Conservation (phyloP, 1,139 yeast genomes). For the Blastobotrys illinoisensis region DNA sequence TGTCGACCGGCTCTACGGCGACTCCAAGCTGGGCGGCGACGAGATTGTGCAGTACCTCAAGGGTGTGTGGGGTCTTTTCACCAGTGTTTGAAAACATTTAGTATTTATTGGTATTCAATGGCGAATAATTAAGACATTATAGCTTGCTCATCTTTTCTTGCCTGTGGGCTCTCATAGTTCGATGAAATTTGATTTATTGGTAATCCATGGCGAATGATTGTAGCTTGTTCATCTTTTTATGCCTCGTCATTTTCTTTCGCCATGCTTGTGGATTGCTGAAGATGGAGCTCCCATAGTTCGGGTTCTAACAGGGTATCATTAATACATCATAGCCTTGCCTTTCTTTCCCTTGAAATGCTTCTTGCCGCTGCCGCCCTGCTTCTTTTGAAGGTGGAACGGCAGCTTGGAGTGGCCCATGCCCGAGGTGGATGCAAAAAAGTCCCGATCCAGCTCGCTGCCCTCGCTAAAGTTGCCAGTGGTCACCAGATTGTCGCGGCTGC, state of each 20-base stretch:
- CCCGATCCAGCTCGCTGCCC: conserved; percentile 70
- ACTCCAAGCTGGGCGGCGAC: conserved; percentile 75
- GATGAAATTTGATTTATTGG: too few relatives aligned
- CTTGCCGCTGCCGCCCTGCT: conserved; percentile 40
- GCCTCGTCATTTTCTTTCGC: too few relatives aligned
- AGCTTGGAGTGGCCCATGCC: conserved; percentile 52
- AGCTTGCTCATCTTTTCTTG: conserved; percentile 63
- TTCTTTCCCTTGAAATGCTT: conserved; percentile 79
- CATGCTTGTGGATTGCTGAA: too few relatives aligned
- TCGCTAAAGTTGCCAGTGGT: conserved; percentile 7
- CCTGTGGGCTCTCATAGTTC: too few relatives aligned
- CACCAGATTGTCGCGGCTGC: background rate
- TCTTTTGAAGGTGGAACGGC: conserved; percentile 62
- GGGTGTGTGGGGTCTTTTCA: conserved; percentile 69
- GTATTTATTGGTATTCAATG: background rate
- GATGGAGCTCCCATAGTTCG: too few relatives aligned
- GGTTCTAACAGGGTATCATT: too few relatives aligned
- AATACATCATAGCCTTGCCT: conserved; percentile 36
- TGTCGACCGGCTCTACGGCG: conserved; percentile 78
- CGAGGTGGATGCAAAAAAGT: conserved; percentile 66
- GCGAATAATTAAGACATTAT: conserved; percentile 1
- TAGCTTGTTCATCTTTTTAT: too few relatives aligned
- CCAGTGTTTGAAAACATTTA: conserved; percentile 42
- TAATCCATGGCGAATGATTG: too few relatives aligned
- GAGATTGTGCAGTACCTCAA: conserved; percentile 74